phyloP scores from a whole-genome alignment of 208 protist species.

The Trypanosoma lewisi region DNA sequence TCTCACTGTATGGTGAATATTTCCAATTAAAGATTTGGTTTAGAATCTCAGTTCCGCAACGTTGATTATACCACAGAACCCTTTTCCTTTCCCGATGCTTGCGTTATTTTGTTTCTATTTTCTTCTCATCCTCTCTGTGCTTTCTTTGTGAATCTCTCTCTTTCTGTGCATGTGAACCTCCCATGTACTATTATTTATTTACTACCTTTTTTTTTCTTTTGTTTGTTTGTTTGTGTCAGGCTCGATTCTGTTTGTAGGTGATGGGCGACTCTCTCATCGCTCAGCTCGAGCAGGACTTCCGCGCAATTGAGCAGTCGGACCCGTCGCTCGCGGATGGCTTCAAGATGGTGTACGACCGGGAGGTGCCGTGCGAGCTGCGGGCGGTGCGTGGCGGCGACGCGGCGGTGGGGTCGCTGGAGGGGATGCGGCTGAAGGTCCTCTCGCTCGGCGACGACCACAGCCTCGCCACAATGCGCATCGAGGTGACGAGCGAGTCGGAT shows the following conservation, averaged over 20 bases:
- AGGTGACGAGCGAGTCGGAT: constrained; percentile 90
- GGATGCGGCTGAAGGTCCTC: constrained; percentile 91
- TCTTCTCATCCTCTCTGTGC: too few species aligned
- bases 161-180: background rate
- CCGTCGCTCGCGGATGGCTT: constrained; percentile 89
- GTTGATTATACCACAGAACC: too few species aligned
- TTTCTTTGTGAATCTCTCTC: background rate
- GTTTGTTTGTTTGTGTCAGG: constrained; percentile 1
- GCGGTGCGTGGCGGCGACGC: constrained; percentile 62
- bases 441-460: constrained; percentile 81
- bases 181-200: too few species aligned
- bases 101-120: too few species aligned
- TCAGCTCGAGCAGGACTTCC: constrained; percentile 90
- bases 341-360: constrained; percentile 87
- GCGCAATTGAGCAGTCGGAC: constrained; percentile 90
- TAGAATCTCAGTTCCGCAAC: too few species aligned
- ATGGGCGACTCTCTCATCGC: constrained; percentile 72
- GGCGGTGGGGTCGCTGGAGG: constrained; percentile 84
- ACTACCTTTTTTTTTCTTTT: background rate
- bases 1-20: constrained; percentile 8
- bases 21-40: background rate
- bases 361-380: constrained; percentile 90
- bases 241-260: constrained; percentile 16
- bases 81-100: too few species aligned
- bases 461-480: constrained; percentile 67